phyloP scores from a whole-genome alignment of 345 rosid species.

The Garcia nutans region DNA sequence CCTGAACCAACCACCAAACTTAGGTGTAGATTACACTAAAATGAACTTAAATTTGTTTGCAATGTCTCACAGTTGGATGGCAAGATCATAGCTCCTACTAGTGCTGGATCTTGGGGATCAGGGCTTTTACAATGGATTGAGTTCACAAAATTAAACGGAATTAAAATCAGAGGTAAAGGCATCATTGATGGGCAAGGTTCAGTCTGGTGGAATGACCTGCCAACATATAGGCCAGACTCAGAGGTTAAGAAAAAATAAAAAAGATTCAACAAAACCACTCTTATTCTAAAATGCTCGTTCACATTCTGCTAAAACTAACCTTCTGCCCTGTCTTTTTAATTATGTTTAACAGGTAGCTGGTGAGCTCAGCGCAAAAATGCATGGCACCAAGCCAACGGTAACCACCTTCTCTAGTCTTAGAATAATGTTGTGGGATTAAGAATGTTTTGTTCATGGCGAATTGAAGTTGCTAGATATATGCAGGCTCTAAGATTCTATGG shows the following conservation, averaged over 20 bases:
- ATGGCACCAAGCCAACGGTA: constrained; percentile 76
- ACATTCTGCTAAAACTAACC: background rate
- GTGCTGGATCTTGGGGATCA: constrained; percentile 60
- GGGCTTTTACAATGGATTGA: constrained; percentile 77
- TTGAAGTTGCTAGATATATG: constrained; percentile 16
- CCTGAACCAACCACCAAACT: no score
- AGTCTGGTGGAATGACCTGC: constrained; percentile 67
- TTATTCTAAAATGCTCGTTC: background rate
- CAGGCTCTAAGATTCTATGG: constrained; percentile 88
- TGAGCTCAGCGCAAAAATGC: constrained; percentile 45
- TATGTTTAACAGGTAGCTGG: constrained; percentile 35
- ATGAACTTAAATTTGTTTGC: background rate
- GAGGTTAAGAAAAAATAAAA: constrained; percentile 3
- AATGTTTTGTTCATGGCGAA: background rate
- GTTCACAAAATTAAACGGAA: constrained; percentile 55
- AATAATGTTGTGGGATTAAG: background rate
- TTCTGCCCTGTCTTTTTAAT: background rate
- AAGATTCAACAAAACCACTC: background rate
- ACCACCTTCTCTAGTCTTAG: constrained; percentile 14
- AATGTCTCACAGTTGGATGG: constrained; percentile 64
- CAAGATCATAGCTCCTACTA: constrained; percentile 70
- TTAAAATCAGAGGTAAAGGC: constrained; percentile 70
- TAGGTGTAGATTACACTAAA: no score
- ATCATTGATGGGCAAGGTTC: constrained; percentile 82
- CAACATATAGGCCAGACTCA: constrained; percentile 34